Percentiles rank a stretch among this genome's conserved stretches.
These are phyloP conservation scores for Aspergillus costaricaensis DNA, from an alignment of 2,329 filamentous ascomycete species.

Conservation along the genomic window DNA sequence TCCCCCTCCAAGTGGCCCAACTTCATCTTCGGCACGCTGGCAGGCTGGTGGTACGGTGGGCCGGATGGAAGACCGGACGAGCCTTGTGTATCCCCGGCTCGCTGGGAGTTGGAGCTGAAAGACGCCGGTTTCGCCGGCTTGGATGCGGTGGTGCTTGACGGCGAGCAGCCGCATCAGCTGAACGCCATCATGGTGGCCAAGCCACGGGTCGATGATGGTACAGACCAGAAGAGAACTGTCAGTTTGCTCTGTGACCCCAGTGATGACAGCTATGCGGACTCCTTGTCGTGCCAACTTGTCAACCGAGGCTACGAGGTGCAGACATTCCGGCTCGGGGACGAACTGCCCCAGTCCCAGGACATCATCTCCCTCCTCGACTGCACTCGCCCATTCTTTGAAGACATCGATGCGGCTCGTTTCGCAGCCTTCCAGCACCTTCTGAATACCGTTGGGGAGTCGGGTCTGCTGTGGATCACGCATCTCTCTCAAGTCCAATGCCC, in stretches of 20 bases:
- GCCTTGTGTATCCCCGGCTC: slow-evolving; percentile 1
- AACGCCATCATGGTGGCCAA: not conserved
- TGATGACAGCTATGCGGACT: too few relatives aligned
- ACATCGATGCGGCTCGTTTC: slow-evolving; percentile 9
- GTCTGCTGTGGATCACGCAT: slow-evolving; percentile 34
- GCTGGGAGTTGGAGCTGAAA: slow-evolving; percentile 8
- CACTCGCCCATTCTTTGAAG: slow-evolving; percentile 15
- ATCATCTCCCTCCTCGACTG: slow-evolving; percentile 19
- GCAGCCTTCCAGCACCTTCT: not conserved
- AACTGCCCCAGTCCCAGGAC: not conserved
- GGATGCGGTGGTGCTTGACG: not conserved
- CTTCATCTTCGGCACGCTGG: slow-evolving; percentile 6
- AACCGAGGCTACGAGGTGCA: slow-evolving; percentile 1
- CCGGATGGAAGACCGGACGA: slow-evolving; percentile 8
- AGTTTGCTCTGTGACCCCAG: not conserved
- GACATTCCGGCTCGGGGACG: not conserved
- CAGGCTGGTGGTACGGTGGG: slow-evolving; percentile 11
- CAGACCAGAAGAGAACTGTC: not conserved
- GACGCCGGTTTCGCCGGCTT: slow-evolving; percentile 10
- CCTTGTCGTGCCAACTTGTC: not conserved
- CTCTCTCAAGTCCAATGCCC: slow-evolving; percentile 24
- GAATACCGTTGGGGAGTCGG: not conserved
- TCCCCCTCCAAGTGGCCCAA: slow-evolving; percentile 2
- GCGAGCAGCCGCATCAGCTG: not conserved
- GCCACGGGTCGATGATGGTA: not conserved